Percentiles rank a stretch among this genome's conserved stretches.
phyloP scores from a whole-genome alignment of 495 filamentous ascomycete species.

The Penicillium arizonense region DNA sequence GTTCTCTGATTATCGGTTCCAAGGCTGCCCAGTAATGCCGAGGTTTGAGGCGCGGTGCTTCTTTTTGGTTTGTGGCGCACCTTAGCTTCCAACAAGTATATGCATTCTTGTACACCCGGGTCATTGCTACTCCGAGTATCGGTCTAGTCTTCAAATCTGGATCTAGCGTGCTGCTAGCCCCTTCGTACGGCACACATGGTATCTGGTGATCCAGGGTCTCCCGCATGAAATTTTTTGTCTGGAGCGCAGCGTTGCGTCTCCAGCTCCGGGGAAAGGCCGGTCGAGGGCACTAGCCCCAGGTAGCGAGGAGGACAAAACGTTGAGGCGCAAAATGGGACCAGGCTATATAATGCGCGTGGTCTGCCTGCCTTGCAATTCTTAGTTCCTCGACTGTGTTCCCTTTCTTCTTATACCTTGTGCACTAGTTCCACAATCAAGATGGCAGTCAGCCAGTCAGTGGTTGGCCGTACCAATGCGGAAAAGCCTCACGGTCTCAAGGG shows the following conservation, averaged over 20 bases:
- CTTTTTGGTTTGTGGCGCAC: constrained; percentile 18
- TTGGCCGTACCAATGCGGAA: constrained; percentile 34
- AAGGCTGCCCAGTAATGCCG: constrained; percentile 8
- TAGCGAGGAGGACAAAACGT: constrained; percentile 1
- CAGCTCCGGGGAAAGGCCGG: constrained; percentile 4
- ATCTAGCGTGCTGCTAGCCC: constrained; percentile 8
- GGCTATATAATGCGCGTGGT: constrained; percentile 12
- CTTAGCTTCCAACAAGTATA: constrained; percentile 10
- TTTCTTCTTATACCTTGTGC: neutral
- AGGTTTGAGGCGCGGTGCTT: constrained; percentile 11
- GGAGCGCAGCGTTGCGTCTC: neutral
- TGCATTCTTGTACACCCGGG: constrained; percentile 4
- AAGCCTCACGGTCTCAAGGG: constrained; percentile 34
- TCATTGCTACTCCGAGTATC: constrained; percentile 13
- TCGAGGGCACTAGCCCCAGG: constrained; percentile 7
- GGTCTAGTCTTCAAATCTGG: constrained; percentile 10
- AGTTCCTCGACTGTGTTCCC: neutral
- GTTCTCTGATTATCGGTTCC: constrained; percentile 7
- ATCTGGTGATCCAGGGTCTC: constrained; percentile 3
- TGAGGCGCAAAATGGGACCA: neutral
- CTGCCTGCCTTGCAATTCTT: neutral
- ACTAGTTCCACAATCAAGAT: constrained; percentile 8
- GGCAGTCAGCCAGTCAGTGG: constrained; percentile 32
- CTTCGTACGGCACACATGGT: constrained; percentile 7
- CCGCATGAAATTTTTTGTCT: constrained; percentile 4